Percentiles rank a stretch among this genome's conserved stretches.
phyloP scores from a whole-genome alignment of 352 stramenopile species.

The Phytopythium vexans region DNA sequence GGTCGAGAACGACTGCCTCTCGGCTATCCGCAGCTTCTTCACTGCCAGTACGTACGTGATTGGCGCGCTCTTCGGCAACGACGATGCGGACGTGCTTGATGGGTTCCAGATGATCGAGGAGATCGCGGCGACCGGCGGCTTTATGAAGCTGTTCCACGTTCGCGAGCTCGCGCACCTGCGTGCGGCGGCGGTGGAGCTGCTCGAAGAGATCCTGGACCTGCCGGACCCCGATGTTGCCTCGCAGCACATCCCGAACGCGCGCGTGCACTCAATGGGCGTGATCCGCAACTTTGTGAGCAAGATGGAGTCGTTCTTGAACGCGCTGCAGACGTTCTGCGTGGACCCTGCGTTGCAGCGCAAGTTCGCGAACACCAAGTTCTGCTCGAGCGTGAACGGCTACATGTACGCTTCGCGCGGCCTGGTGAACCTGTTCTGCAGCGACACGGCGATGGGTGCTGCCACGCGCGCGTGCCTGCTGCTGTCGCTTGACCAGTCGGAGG shows the following conservation, averaged over 20 bases:
- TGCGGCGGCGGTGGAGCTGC: conserved; percentile 58
- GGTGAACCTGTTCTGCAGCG: conserved; percentile 69
- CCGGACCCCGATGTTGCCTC: conserved; percentile 73
- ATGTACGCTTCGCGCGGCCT: conserved; percentile 62
- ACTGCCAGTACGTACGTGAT: conserved; percentile 78
- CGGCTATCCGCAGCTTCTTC: conserved; percentile 80
- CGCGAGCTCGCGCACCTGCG: conserved; percentile 60
- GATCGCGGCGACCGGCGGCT: conserved; percentile 52
- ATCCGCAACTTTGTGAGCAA: conserved; percentile 88
- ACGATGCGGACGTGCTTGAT: conserved; percentile 78
- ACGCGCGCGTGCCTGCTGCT: conserved; percentile 64
- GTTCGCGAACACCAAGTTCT: conserved; percentile 79
- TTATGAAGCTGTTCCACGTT: conserved; percentile 79
- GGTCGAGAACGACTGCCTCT: conserved; percentile 80
- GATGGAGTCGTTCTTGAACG: conserved; percentile 75
- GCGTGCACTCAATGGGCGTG: conserved; percentile 76
- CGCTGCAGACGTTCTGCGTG: conserved; percentile 63
- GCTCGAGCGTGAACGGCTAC: conserved; percentile 59
- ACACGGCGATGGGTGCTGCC: conserved; percentile 70
- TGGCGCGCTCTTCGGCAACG: conserved; percentile 64
- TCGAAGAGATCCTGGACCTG: conserved; percentile 80
- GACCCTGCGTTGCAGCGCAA: conserved; percentile 62
- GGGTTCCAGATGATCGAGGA: conserved; percentile 80
- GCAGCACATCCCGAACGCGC: conserved; percentile 57
- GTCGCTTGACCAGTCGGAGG: conserved; percentile 60